Conservation (phyloP, 768 basidiomycete species). For the Dacryopinax primogenitus region DNA sequence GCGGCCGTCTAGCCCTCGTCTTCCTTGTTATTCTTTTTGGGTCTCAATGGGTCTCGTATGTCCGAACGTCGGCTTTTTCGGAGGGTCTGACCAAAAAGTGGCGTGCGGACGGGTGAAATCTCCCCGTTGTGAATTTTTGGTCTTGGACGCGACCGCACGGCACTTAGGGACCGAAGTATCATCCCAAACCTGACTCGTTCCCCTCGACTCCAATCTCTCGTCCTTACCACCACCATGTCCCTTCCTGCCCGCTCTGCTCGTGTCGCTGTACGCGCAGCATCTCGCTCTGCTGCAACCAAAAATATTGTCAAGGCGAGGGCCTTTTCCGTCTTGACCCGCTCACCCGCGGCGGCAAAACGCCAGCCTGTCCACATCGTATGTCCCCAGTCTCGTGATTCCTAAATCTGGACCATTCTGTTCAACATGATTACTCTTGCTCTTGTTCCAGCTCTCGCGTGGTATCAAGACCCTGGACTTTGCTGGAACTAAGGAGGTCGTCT, state of each 20-base stretch:
- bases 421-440: background rate
- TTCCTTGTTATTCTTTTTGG: too few species aligned
- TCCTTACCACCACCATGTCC: constrained; percentile 21
- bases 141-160: background rate
- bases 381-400: constrained; percentile 9
- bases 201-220: constrained; percentile 5
- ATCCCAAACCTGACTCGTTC: background rate
- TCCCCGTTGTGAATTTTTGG: constrained; percentile 1
- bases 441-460: constrained; percentile 44
- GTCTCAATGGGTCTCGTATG: too few species aligned
- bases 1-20: too few species aligned
- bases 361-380: constrained; percentile 10
- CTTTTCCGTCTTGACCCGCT: constrained; percentile 53
- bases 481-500: constrained; percentile 82
- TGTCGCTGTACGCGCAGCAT: constrained; percentile 51
- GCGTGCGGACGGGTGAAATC: background rate
- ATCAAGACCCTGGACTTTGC: constrained; percentile 95
- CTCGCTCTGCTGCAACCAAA: constrained; percentile 36
- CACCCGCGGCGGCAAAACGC: constrained; percentile 22
- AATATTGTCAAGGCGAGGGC: constrained; percentile 41
- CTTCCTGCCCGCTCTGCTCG: constrained; percentile 55
- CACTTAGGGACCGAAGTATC: background rate
- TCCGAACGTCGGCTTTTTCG: too few species aligned
- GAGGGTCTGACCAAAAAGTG: background rate
- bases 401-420: constrained; percentile 3